Base-by-base conservation (phyloP, 441 rosid species). In the Viola pubescens region DNA sequence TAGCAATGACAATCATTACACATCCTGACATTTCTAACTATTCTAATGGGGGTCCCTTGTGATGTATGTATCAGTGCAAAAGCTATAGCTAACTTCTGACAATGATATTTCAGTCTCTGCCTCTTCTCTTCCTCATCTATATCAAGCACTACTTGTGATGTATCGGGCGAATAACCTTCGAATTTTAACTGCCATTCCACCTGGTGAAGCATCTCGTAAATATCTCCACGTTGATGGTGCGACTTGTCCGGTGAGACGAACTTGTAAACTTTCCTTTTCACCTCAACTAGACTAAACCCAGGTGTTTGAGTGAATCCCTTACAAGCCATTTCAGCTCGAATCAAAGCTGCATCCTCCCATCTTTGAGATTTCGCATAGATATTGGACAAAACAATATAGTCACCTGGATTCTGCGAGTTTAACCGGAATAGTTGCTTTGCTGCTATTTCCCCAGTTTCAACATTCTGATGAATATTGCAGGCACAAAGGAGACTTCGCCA, bases 1-100 rank as follows among this genome's bases (percentile, higher is more conserved):
- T 79, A 82, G 44, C 79, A 70, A 77, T 89, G 90, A 61, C 97
- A 87, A 74, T 89, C 97, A 26, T 66, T 70, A 60, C 97, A 89
- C 91, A 89, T 85, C 68, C 89, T 82, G 40, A 87, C 69, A 58
- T 87, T 89, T 69, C 92, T 81, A 57, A 77, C 71, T 68, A 85
- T 75, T 61, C 81, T 75, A 62, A 87, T 75, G 52, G 82, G 73
- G 45, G 79, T 70, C 14, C 82, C 79, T 52, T 75, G 75, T 51
- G 86, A 69, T 61, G 85, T 70, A 48, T 67, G 61, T 56, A 81
- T 62, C 14, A 86, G 74, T 10, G 90, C 87, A 73, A 84, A 86
- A 61, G 96, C 90, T 54, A 81, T 78, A 19, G 97, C 97, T 57
- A 91, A 65, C 76, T 88, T 90, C 70, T 82, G 94, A 67, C 89